These are phyloP conservation scores for Pythium angustatum DNA, from an alignment of 352 stramenopile genomes.

Conservation along the genomic window DNA sequence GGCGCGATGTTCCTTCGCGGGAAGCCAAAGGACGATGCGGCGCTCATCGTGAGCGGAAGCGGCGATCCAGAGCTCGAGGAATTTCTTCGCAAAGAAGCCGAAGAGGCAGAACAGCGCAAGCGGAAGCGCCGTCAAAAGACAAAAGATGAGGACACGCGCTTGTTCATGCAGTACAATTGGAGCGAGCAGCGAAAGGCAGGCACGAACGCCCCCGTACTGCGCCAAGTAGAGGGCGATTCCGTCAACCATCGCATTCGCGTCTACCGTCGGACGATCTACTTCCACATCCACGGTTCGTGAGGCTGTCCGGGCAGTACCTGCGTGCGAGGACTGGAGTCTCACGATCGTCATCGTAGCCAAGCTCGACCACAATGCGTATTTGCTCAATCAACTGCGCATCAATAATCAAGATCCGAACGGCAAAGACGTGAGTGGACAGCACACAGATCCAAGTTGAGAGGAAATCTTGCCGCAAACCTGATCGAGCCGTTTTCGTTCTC, in stretches of 20 bases:
- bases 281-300: conserved; percentile 75
- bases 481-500: not conserved
- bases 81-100: conserved; percentile 54
- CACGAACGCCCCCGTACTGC: conserved; percentile 62
- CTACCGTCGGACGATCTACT: conserved; percentile 74
- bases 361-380: conserved; percentile 65
- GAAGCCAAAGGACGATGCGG: not conserved
- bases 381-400: conserved; percentile 59
- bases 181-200: conserved; percentile 60
- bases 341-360: conserved; percentile 40
- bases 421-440: conserved; percentile 61
- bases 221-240: conserved; percentile 72
- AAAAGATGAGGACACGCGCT: conserved; percentile 42
- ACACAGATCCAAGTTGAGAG: too few relatives aligned
- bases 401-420: conserved; percentile 71
- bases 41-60: conserved; percentile 15
- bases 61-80: conserved; percentile 46
- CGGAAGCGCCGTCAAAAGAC: conserved; percentile 33
- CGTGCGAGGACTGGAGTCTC: not conserved
- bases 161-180: conserved; percentile 78
- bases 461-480: not conserved
- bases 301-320: too few relatives aligned
- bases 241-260: conserved; percentile 63
- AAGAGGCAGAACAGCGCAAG: conserved; percentile 39
- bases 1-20: conserved; percentile 14